Percentiles rank a stretch among this genome's conserved stretches.
These are phyloP conservation scores for Lentinus tigrinus DNA, from an alignment of 768 basidiomycete genomes.

Conservation along the genomic window DNA sequence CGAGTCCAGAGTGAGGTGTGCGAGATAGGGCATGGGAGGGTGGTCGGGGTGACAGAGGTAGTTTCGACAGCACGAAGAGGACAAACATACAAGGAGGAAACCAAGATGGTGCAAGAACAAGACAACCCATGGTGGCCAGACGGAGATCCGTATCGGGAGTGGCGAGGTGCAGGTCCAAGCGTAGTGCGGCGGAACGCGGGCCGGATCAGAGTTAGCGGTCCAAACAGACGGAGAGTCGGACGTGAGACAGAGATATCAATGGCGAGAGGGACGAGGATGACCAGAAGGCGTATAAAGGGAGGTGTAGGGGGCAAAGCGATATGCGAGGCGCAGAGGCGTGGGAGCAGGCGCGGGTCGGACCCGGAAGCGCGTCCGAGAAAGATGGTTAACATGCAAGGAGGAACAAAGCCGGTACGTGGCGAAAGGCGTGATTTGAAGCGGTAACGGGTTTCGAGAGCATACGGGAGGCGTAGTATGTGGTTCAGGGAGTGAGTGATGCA, in stretches of 20 bases:
- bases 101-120: neutral
- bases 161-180: neutral
- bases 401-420: neutral
- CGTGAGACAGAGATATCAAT: neutral
- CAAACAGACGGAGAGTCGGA: neutral
- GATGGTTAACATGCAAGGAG: too few relatives aligned
- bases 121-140: slow-evolving; percentile 1
- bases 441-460: too few relatives aligned
- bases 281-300: neutral
- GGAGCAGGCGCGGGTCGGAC: too few relatives aligned
- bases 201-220: slow-evolving; percentile 1
- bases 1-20: too few relatives aligned
- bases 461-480: too few relatives aligned
- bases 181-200: neutral
- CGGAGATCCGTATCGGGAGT: neutral
- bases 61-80: neutral
- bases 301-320: neutral
- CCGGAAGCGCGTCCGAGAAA: too few relatives aligned
- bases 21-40: neutral
- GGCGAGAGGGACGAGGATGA: too few relatives aligned
- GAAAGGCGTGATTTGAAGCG: too few relatives aligned
- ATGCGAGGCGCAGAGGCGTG: too few relatives aligned
- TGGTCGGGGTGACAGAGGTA: neutral
- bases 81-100: neutral
- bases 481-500: too few relatives aligned